Base-by-base conservation (phyloP, 345 rosid genomes). In the Bruguiera parviflora region DNA sequence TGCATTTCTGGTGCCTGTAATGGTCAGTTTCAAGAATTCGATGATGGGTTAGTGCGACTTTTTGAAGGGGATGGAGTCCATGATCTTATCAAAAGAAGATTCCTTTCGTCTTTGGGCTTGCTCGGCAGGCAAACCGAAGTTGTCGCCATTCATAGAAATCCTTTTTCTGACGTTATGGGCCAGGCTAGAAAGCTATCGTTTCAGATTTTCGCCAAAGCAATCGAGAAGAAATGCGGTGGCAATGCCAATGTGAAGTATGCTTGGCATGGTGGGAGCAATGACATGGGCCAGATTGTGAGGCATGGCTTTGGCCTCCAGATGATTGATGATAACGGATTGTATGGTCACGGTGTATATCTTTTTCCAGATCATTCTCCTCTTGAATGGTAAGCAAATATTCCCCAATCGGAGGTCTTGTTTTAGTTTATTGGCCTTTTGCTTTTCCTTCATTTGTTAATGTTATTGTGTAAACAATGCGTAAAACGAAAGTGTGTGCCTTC, bases 341-440 rank as follows among this genome's bases (percentile, higher is more conserved):
- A 74, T 32, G 96, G 97, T 0, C 63, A 74, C 21, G 97, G 99
- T 15, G 46, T 91, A 58, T 85, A 86, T 79, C 81, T 89, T 47
- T 79, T 82, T 5, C 89, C 97, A 0, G 89, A 83, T 63, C 67
- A 84, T 72, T 80, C 81, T 52, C 90, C 94, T 27, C 64, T 85
- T 19, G 92, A 87, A 37, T 82, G 96, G 97, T 89, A 68, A 74
- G 65, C 18, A 59, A 20, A 25, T 20, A 13, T 0, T 64, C 47
- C 9, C 29, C 49, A 43, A 15, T 74, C 6, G 2, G 27, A 29
- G 18, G 5, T 43, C 19, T 13, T 43, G 47, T 3, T 56, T 56
- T 56, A 2, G 13, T 56, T 56, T 56, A 10, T 56, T 56, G 7
- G 29, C 24, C 6, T 15, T 24, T 22, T 56, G 27, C 37, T 8